phyloP scores from a whole-genome alignment of 2,329 filamentous ascomycete species.

The Chrysoporthe cubensis region DNA sequence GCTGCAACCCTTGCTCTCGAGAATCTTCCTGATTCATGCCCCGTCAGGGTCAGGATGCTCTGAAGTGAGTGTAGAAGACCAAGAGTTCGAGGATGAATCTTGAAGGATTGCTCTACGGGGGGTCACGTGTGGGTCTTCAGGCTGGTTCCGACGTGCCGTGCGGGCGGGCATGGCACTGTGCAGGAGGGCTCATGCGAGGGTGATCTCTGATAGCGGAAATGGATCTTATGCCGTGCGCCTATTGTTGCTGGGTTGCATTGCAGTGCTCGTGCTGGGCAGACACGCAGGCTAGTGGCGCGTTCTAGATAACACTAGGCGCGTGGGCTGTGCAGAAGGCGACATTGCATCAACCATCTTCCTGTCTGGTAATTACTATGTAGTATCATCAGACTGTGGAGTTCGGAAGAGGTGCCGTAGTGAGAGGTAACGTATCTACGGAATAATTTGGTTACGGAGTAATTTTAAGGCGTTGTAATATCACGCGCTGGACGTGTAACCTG shows the following conservation, averaged over 20 bases:
- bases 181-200: neutral
- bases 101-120: neutral
- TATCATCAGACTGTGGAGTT: neutral
- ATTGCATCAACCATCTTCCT: neutral
- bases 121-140: neutral
- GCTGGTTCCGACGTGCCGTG: neutral
- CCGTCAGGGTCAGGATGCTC: neutral
- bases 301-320: constrained; percentile 3
- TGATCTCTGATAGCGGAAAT: neutral
- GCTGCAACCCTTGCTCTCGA: neutral
- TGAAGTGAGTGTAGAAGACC: neutral
- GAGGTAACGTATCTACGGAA: neutral
- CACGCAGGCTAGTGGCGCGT: neutral
- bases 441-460: neutral
- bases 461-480: neutral
- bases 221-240: neutral
- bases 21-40: neutral
- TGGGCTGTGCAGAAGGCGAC: neutral
- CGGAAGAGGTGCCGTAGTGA: neutral
- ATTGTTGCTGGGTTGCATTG: neutral
- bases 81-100: neutral
- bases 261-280: neutral
- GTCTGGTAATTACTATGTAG: neutral
- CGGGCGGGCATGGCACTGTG: neutral
- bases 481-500: neutral